Evolutionary conservation across 345 rosid genomes (phyloP), one percentile per base, ranked within the genome.

Genomic region (Aquilaria sinensis): DNA sequence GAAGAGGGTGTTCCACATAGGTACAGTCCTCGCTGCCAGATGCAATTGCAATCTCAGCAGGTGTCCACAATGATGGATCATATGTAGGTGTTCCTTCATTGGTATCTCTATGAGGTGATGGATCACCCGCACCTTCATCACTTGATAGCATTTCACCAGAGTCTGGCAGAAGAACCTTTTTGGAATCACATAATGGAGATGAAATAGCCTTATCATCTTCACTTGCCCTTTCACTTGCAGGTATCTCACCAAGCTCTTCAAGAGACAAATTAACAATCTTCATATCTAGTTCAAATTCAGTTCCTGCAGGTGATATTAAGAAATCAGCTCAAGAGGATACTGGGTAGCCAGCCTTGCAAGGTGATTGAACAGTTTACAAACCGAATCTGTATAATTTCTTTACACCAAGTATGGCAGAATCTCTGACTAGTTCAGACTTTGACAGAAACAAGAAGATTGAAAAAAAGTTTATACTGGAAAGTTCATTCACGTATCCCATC

Each of bases 21-120:
- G 69, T 78, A 73, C 72, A 58, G 67, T 81, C 81, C 61, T 71
- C 85, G 58, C 75, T 78, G 33, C 96, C 99, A 48, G 99, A 80
- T 56, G 99, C 99, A 51, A 83, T 74, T 63, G 83, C 96, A 74
- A 88, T 78, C 67, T 88, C 99, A 80, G 75, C 72, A 12, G 92
- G 85, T 52, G 88, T 83, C 99, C 99, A 94, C 9, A 69, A 60
- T 31, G 97, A 77, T 47, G 95, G 89, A 81, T 81, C 77, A 67
- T 88, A 84, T 23, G 47, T 47, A 67, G 67, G 64, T 72, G 68
- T 70, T 61, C 68, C 82, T 45, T 29, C 50, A 62, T 60, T 55
- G 47, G 79, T 60, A 70, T 66, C 78, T 60, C 72, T 63, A 54
- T 53, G 58, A 56, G 41, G 57, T 51, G 86, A 65, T 57, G 76